Conservation (phyloP, 2,329 filamentous ascomycete genomes). For the Fusarium chaquense region DNA sequence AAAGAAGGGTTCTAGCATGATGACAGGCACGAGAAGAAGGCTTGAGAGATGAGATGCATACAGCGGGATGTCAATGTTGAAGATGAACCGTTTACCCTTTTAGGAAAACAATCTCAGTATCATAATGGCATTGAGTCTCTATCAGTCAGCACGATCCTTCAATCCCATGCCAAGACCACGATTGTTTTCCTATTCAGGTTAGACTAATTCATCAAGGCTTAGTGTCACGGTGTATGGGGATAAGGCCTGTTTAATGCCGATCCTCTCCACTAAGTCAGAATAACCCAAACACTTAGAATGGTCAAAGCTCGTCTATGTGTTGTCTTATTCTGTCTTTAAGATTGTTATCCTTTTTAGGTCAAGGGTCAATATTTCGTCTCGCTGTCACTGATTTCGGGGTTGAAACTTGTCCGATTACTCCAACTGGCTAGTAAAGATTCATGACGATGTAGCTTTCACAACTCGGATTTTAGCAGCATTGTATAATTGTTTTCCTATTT, state of each 20-base stretch:
- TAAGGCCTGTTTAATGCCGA: constrained; percentile 4
- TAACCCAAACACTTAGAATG: fast-evolving
- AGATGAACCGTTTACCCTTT: constrained; percentile 28
- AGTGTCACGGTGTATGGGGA: not conserved
- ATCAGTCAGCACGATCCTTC: constrained; percentile 10
- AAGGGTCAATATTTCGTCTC: not conserved
- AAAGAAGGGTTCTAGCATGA: constrained; percentile 33
- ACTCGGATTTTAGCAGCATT: not conserved
- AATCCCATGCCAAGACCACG: constrained; percentile 17
- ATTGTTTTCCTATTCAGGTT: constrained; percentile 48
- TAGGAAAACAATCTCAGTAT: constrained; percentile 23
- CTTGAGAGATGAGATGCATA: not conserved
- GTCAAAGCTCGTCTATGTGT: fast-evolving
- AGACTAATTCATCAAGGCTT: not conserved
- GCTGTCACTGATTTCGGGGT: not conserved
- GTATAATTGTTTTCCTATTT: constrained; percentile 36
- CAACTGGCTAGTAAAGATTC: not conserved
- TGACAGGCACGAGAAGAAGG: not conserved
- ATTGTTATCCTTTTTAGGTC: not conserved
- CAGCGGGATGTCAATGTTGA: not conserved
- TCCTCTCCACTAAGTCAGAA: not conserved
- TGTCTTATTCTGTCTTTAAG: not conserved
- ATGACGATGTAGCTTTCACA: not conserved
- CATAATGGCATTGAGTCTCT: not conserved
- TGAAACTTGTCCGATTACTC: not conserved